These are phyloP conservation scores for Fusarium sterilihyphosum DNA, from an alignment of 2,329 filamentous ascomycete genomes.

Conservation along the genomic window DNA sequence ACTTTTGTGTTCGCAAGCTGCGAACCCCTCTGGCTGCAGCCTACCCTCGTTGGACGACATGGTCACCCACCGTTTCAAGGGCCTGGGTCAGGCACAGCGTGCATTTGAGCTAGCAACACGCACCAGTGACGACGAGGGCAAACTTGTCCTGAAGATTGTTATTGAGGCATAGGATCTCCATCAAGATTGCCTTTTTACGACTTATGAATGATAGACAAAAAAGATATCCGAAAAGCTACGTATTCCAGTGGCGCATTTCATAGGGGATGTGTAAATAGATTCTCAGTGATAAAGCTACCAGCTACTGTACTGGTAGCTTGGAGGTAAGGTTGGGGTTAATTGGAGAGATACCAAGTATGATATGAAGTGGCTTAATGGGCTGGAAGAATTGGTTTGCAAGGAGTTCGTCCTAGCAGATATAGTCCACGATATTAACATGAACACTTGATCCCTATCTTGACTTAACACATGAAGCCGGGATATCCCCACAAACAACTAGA, in stretches of 20 bases:
- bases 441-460: not conserved
- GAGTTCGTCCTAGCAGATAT: not conserved
- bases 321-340: not conserved
- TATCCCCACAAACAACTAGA: no score
- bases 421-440: not conserved
- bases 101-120: slow-evolving; percentile 77
- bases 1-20: slow-evolving; percentile 60
- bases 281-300: not conserved
- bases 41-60: slow-evolving; percentile 74
- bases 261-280: not conserved
- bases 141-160: slow-evolving; percentile 77
- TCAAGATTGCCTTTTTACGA: slow-evolving; percentile 1
- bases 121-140: slow-evolving; percentile 73
- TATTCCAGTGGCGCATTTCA: not conserved
- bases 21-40: slow-evolving; percentile 52
- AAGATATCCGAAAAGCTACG: slow-evolving; percentile 23
- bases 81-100: slow-evolving; percentile 67
- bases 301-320: not conserved
- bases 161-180: slow-evolving; percentile 59
- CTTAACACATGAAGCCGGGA: not conserved
- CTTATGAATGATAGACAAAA: slow-evolving; percentile 33
- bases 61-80: slow-evolving; percentile 78
- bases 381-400: not conserved
- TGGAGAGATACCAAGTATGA: not conserved
- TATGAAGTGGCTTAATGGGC: not conserved